Evolutionary conservation across 2,329 filamentous ascomycete species (phyloP), one percentile per base, ranked within the genome.

Genomic region (Dryadomyces sulphureus): DNA sequence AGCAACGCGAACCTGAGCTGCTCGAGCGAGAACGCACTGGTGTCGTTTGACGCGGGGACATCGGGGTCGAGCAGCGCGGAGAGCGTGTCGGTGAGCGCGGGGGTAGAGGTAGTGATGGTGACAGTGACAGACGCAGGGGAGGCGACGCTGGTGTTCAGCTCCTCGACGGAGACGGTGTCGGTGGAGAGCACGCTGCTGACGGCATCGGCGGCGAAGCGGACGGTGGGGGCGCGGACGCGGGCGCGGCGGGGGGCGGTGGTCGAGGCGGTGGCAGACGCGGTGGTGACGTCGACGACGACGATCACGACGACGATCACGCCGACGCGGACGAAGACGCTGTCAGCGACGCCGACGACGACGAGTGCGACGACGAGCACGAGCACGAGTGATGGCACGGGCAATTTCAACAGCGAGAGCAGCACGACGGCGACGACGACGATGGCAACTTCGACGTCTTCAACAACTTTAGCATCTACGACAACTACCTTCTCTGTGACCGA

Each of bases 11-110:
- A 82, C 52, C 67, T 94, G 16, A 88, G 84, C 46, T 98, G 92
- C 61, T 77, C 77, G 8, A 77, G 81, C 0, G 83, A 95, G 60
- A 96, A 96, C 56, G 81, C 87, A 0, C 70, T 98, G 4, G 81
- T 96, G 16, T 87, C 84, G 0, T 94, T 95, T 60, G 75, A 84
- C 54, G 81, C 80, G 5, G 61, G 62, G 46, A 62, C 65, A 2
- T 58, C 62, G 4, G 62, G 67, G 25, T 52, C 57, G 14, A 60
- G 61, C 17, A 55, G 53, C 14, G 55, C 52, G 5, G 49, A 57
- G 16, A 50, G 57, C 6, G 54, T 58, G 7, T 49, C 53, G 7
- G 55, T 55, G 12, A 42, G 53, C 3, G 52, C 40, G 11, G 50
- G 46, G 2, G 53, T 52, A 11, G 50, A 36, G 6, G 41, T 49